Conservation (phyloP, 306 rosid species). For the Cicer cuneatum region DNA sequence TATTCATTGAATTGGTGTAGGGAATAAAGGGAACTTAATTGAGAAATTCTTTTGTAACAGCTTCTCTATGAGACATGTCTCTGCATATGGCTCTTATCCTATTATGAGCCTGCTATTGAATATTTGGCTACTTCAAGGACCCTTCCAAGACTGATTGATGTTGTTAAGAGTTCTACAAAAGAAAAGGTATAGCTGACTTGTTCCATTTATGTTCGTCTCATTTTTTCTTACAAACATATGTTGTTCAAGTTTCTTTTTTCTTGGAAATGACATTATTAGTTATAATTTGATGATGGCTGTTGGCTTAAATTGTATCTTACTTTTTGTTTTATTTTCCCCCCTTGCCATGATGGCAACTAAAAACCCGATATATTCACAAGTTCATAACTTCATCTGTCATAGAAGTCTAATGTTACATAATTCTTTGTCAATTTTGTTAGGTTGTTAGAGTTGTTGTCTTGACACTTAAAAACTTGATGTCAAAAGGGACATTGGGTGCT, state of each 20-base stretch:
- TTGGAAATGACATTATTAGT: constrained; percentile 15
- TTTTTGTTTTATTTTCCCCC: constrained; percentile 24
- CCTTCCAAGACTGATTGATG: constrained; percentile 86
- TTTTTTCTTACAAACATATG: constrained; percentile 4
- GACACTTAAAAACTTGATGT: constrained; percentile 85
- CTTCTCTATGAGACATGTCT: constrained; percentile 95
- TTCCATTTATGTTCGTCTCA: constrained; percentile 36
- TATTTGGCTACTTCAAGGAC: constrained; percentile 91
- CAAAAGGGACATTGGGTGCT: constrained; percentile 89
- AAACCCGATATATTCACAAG: constrained; percentile 33
- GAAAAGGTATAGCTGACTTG: constrained; percentile 75
- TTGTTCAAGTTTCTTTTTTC: constrained; percentile 6
- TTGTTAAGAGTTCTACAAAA: constrained; percentile 93
- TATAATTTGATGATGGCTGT: constrained; percentile 33
- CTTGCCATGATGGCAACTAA: constrained; percentile 28
- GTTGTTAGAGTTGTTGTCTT: constrained; percentile 96
- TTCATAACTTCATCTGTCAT: constrained; percentile 31
- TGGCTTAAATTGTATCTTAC: constrained; percentile 31
- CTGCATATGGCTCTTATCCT: constrained; percentile 95
- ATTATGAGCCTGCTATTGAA: constrained; percentile 93
- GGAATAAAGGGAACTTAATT: constrained; percentile 38
- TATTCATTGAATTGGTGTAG: constrained; percentile 9
- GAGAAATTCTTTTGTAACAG: constrained; percentile 60
- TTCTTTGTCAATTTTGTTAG: constrained; percentile 58
- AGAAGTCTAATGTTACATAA: constrained; percentile 37